These are phyloP conservation scores for Saksenaea vasiformis DNA, from an alignment of 371 early-diverging fungal species.

Conservation along the genomic window DNA sequence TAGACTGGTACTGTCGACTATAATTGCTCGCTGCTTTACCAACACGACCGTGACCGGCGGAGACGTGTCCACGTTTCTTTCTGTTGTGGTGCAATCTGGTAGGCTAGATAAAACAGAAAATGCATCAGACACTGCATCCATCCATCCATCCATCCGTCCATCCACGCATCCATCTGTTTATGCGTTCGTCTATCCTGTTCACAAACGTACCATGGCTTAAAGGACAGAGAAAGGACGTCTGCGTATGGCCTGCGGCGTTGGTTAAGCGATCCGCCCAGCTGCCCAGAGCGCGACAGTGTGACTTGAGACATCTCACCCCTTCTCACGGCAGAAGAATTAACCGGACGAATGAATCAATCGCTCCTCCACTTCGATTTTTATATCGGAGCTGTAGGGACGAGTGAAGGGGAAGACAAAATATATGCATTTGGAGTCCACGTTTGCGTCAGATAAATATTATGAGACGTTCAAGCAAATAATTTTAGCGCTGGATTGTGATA, in stretches of 20 bases:
- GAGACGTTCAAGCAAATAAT: no score
- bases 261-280: no score
- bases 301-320: not conserved
- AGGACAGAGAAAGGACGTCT: not conserved
- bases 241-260: no score
- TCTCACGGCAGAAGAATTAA: no score
- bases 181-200: not conserved
- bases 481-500: no score
- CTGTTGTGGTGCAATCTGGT: conserved; percentile 85
- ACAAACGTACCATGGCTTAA: not conserved
- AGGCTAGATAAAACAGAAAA: conserved; percentile 55
- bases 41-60: conserved; percentile 93
- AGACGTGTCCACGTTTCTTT: conserved; percentile 93
- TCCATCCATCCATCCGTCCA: not conserved
- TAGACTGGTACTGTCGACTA: no score
- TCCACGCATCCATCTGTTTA: not conserved
- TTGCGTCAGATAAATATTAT: no score
- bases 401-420: no score
- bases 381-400: no score
- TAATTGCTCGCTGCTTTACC: conserved; percentile 14
- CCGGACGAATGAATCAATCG: no score
- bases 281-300: not conserved
- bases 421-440: no score
- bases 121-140: not conserved
- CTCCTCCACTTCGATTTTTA: no score